Percentiles rank a stretch among this genome's conserved stretches.
These are phyloP conservation scores for Aspergillus biplanus DNA, from an alignment of 495 filamentous ascomycete species.

Conservation along the genomic window DNA sequence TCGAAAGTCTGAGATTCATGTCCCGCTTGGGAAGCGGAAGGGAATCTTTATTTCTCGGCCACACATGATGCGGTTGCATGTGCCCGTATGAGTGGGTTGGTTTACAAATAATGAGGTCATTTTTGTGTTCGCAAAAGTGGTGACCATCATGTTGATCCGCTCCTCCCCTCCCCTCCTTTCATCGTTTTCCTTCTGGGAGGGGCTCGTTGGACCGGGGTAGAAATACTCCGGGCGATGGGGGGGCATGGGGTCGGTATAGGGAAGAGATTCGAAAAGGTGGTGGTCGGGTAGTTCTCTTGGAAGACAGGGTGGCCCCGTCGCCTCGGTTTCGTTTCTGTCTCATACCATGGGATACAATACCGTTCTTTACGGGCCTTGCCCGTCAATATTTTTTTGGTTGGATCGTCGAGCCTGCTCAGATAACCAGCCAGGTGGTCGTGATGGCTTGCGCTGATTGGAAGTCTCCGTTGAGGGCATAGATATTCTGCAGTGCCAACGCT, in stretches of 20 bases:
- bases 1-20: not conserved
- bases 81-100: not conserved
- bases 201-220: not conserved
- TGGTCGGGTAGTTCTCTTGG: not conserved
- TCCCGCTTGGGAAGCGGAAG: not conserved
- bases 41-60: no score
- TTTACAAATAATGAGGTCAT: not conserved
- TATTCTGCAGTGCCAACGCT: conserved; percentile 72
- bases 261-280: not conserved
- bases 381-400: not conserved
- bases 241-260: not conserved
- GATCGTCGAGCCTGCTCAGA: conserved; percentile 3
- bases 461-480: conserved; percentile 68
- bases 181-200: not conserved
- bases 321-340: not conserved
- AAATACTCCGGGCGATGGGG: not conserved
- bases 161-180: not conserved
- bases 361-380: conserved; percentile 1
- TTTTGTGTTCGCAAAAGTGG: not conserved
- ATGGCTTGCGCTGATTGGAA: conserved; percentile 55
- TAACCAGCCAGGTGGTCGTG: conserved; percentile 54
- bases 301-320: not conserved
- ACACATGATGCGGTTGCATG: not conserved
- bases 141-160: not conserved
- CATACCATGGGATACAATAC: not conserved